A percentile compares a stretch with the other conserved stretches of the same genome.
Evolutionary conservation across 1,284 basidiomycete species (phyloP).

Genomic region (Malassezia globosa): DNA sequence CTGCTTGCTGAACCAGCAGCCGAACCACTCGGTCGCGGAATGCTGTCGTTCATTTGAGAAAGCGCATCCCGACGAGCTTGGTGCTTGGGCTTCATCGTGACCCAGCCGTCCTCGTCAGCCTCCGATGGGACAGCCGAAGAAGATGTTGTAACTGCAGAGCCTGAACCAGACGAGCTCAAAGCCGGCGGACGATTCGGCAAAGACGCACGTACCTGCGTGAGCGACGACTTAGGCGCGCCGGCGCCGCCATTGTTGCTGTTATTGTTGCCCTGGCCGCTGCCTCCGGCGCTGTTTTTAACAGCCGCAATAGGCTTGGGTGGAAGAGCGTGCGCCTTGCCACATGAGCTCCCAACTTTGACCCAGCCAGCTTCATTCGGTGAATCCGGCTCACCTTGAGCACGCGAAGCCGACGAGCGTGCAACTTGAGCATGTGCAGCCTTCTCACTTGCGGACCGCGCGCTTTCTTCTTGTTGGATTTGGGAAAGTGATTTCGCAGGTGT

Average conservation of each 20-base stretch:
- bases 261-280: too few species aligned
- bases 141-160: background rate
- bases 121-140: background rate
- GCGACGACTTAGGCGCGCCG: background rate
- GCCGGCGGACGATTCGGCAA: constrained; percentile 3
- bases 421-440: constrained; percentile 53
- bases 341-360: constrained; percentile 4
- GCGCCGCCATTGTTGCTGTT: too few species aligned
- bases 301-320: background rate
- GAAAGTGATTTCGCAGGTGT: constrained; percentile 81
- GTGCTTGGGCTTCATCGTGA: constrained; percentile 11
- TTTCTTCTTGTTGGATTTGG: constrained; percentile 94
- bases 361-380: constrained; percentile 55
- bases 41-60: constrained; percentile 14
- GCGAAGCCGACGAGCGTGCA: constrained; percentile 62
- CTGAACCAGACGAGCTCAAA: background rate
- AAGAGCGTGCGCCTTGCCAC: background rate
- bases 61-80: constrained; percentile 16
- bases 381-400: constrained; percentile 27
- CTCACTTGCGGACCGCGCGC: constrained; percentile 50
- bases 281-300: background rate
- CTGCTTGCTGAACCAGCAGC: background rate
- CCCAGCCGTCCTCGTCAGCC: constrained; percentile 13
- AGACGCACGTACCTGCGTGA: background rate
- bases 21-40: constrained; percentile 10